Evolutionary conservation across 139 green algal genomes (phyloP).

Genomic region (Micractinium conductrix): DNA sequence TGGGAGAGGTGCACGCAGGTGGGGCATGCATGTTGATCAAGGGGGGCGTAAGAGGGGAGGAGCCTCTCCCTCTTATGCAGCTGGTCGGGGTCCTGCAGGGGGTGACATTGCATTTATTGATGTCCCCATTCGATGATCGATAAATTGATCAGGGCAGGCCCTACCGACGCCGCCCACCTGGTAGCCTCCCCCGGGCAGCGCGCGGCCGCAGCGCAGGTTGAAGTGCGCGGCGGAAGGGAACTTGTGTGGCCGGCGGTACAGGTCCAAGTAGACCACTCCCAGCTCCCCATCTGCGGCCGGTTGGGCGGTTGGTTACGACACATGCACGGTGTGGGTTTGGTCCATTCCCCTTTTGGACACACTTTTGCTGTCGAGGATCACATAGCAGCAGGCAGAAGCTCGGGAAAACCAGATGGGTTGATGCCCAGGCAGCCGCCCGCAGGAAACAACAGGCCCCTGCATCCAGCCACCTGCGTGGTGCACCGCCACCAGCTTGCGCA

Average conservation of each 20-base stretch:
- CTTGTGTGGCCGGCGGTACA: slow-evolving; percentile 67
- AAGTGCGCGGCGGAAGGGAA: slow-evolving; percentile 82
- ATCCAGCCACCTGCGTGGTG: slow-evolving; percentile 6
- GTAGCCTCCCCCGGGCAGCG: slow-evolving; percentile 43
- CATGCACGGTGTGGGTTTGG: too few species aligned
- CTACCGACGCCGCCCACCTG: slow-evolving; percentile 29
- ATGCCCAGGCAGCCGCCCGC: too few species aligned
- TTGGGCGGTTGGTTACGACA: neutral
- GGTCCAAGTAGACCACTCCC: slow-evolving; percentile 70
- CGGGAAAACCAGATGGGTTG: too few species aligned
- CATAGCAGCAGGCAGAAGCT: too few species aligned
- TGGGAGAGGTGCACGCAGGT: neutral
- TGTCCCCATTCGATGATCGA: too few species aligned
- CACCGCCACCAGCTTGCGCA: slow-evolving; percentile 53
- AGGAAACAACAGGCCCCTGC: neutral
- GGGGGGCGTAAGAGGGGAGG: neutral
- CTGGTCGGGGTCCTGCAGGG: neutral
- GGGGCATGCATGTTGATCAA: neutral
- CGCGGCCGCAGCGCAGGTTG: slow-evolving; percentile 79
- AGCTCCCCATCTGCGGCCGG: slow-evolving; percentile 42
- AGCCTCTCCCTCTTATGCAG: neutral
- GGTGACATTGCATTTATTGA: too few species aligned
- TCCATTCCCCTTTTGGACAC: too few species aligned
- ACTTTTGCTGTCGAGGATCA: too few species aligned
- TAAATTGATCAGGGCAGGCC: neutral